phyloP scores from a whole-genome alignment of 2,329 filamentous ascomycete species.

The Colletotrichum phormii region DNA sequence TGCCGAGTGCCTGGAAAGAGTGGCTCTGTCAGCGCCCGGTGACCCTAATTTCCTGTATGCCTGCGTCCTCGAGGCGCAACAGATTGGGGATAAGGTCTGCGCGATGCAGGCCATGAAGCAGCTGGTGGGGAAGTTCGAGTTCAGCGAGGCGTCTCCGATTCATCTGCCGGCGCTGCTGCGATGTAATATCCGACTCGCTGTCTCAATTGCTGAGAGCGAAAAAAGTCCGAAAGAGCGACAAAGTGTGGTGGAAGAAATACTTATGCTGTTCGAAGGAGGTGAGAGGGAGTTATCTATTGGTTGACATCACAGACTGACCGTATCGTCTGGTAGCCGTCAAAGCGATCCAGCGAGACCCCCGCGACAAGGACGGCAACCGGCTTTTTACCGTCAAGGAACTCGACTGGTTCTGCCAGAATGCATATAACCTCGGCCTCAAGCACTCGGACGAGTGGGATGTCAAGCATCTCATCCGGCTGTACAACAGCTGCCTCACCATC shows the following conservation, averaged over 20 bases:
- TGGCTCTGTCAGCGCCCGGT: slow-evolving; percentile 65
- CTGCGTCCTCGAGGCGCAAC: slow-evolving; percentile 82
- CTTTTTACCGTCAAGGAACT: slow-evolving; percentile 74
- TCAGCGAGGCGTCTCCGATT: slow-evolving; percentile 36
- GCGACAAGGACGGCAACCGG: slow-evolving; percentile 54
- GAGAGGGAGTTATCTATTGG: background rate
- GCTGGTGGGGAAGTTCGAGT: slow-evolving; percentile 44
- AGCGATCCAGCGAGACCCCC: slow-evolving; percentile 52
- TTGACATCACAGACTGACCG: background rate
- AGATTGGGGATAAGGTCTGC: slow-evolving; percentile 69
- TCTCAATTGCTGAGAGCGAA: slow-evolving; percentile 51
- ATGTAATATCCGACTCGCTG: slow-evolving; percentile 65
- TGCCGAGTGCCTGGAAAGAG: slow-evolving; percentile 69
- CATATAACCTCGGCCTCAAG: slow-evolving; percentile 81
- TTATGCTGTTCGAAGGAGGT: slow-evolving; percentile 61
- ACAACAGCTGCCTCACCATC: slow-evolving; percentile 64
- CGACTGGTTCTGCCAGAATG: slow-evolving; percentile 86
- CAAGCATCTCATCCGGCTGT: slow-evolving; percentile 65
- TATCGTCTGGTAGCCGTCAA: slow-evolving; percentile 48
- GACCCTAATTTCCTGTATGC: slow-evolving; percentile 79
- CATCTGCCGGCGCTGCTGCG: slow-evolving; percentile 53
- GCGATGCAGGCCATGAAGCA: slow-evolving; percentile 55
- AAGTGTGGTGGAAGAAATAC: slow-evolving; percentile 59
- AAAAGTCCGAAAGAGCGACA: background rate
- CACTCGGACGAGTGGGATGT: slow-evolving; percentile 67